phyloP scores from a whole-genome alignment of 257 asterid species.

The Nicotiana obtusifolia region DNA sequence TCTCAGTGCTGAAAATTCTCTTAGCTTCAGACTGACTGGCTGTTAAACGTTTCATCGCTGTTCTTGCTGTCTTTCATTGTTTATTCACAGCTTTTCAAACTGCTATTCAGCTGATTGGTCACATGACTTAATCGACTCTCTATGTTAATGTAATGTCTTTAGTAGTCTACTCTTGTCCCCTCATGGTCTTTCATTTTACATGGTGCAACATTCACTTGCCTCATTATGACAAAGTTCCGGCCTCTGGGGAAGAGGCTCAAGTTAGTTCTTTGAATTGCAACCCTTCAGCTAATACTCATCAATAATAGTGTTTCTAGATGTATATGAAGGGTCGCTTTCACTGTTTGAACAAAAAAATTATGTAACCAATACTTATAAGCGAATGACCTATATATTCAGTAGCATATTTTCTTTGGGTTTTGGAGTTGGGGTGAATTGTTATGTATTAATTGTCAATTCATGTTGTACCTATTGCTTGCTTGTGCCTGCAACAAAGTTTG shows the following conservation, averaged over 20 bases:
- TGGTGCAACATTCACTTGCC: not conserved
- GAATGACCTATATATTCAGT: not conserved
- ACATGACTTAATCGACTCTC: not conserved
- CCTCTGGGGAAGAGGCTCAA: not conserved
- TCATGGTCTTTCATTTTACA: not conserved
- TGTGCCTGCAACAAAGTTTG: not conserved
- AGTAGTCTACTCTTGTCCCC: not conserved
- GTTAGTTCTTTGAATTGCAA: not conserved
- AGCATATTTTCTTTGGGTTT: not conserved
- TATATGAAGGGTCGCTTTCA: not conserved
- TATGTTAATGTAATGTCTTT: not conserved
- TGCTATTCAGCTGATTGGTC: not conserved
- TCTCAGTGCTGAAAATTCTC: not conserved
- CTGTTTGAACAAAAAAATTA: not conserved
- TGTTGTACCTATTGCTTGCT: not conserved
- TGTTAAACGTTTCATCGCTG: not conserved
- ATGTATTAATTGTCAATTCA: not conserved
- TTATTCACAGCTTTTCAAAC: not conserved
- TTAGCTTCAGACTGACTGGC: not conserved
- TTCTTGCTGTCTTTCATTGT: not conserved
- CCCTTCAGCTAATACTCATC: not conserved
- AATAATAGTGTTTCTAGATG: not conserved
- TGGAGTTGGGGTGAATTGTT: not conserved
- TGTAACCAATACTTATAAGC: not conserved
- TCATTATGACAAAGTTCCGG: not conserved